Conservation (phyloP, 2,329 filamentous ascomycete species). For the Cyphellophora europaea region DNA sequence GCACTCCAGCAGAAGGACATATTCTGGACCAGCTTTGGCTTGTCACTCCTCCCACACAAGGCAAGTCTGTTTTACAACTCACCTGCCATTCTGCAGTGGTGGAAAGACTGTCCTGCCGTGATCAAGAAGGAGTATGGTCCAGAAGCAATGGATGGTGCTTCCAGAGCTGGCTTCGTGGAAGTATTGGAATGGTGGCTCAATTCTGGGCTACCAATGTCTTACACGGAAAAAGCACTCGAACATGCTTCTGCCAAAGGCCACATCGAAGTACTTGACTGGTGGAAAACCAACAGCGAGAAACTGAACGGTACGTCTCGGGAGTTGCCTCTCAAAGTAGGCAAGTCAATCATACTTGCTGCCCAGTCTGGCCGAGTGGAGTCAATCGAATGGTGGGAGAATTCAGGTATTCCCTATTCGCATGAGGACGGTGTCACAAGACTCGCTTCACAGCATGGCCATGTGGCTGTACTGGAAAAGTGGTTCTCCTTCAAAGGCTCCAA, state of each 20-base stretch:
- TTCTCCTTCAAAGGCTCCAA: conserved; percentile 63
- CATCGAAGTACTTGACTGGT: conserved; percentile 85
- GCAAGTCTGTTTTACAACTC: conserved; percentile 80
- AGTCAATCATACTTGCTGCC: conserved; percentile 72
- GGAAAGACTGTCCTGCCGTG: conserved; percentile 74
- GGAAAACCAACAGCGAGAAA: conserved; percentile 50
- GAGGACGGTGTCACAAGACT: conserved; percentile 75
- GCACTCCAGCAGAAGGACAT: conserved; percentile 61
- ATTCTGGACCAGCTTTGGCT: conserved; percentile 76
- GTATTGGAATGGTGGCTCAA: conserved; percentile 89
- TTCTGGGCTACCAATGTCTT: conserved; percentile 68
- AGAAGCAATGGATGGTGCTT: conserved; percentile 81
- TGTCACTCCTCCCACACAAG: conserved; percentile 75
- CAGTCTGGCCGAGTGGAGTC: conserved; percentile 71
- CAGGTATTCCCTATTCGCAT: conserved; percentile 68
- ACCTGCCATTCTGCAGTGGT: conserved; percentile 80
- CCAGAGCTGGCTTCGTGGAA: conserved; percentile 71
- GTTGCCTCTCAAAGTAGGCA: conserved; percentile 66
- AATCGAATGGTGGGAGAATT: conserved; percentile 80
- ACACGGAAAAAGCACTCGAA: conserved; percentile 79
- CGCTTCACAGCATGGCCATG: conserved; percentile 75
- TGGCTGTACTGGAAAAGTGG: conserved; percentile 77
- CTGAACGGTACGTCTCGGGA: conserved; percentile 35
- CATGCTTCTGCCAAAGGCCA: conserved; percentile 78
- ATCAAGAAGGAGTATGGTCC: conserved; percentile 76